A percentile compares a stretch with the other conserved stretches of the same genome.
These are phyloP conservation scores for Fusarium sp. DNA, from an alignment of 2,329 filamentous ascomycete species.

Conservation along the genomic window DNA sequence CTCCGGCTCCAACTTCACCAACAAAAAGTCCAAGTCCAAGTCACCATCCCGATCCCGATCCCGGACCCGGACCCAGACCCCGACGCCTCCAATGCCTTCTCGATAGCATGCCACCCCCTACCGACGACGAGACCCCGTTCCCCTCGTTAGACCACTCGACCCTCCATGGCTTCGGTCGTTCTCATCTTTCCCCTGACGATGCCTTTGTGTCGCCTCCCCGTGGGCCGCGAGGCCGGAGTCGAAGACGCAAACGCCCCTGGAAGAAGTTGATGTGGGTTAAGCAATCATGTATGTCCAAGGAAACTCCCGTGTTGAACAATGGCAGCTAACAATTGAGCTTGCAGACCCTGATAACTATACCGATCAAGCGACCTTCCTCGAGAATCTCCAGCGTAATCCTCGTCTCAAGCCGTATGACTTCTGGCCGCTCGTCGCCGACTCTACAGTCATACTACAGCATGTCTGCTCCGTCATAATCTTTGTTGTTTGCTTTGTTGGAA, in stretches of 20 bases:
- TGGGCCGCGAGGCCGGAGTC: constrained; percentile 68
- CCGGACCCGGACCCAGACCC: neutral
- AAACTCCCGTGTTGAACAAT: neutral
- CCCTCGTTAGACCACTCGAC: constrained; percentile 49
- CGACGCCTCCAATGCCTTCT: constrained; percentile 28
- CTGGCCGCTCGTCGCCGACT: constrained; percentile 95
- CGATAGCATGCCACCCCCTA: constrained; percentile 52
- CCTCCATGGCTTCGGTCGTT: constrained; percentile 63
- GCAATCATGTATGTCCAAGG: constrained; percentile 76
- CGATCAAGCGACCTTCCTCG: constrained; percentile 94
- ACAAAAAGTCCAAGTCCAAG: constrained; percentile 7
- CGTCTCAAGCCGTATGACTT: constrained; percentile 96
- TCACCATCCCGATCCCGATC: neutral
- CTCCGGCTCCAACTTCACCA: neutral
- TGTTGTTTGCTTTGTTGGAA: constrained; percentile 91
- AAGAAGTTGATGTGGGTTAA: constrained; percentile 99
- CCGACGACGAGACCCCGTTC: constrained; percentile 54
- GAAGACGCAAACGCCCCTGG: constrained; percentile 80
- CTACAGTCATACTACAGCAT: constrained; percentile 96
- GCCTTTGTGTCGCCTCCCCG: constrained; percentile 78
- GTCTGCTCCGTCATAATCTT: constrained; percentile 96
- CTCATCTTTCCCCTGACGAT: constrained; percentile 84
- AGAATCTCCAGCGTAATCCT: constrained; percentile 94
- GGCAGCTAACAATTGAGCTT: constrained; percentile 11
- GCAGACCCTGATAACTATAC: constrained; percentile 98